A percentile compares a stretch with the other conserved stretches of the same genome.
phyloP scores from a whole-genome alignment of 2,329 filamentous ascomycete species.

The Ceratocystis eucalypticola region DNA sequence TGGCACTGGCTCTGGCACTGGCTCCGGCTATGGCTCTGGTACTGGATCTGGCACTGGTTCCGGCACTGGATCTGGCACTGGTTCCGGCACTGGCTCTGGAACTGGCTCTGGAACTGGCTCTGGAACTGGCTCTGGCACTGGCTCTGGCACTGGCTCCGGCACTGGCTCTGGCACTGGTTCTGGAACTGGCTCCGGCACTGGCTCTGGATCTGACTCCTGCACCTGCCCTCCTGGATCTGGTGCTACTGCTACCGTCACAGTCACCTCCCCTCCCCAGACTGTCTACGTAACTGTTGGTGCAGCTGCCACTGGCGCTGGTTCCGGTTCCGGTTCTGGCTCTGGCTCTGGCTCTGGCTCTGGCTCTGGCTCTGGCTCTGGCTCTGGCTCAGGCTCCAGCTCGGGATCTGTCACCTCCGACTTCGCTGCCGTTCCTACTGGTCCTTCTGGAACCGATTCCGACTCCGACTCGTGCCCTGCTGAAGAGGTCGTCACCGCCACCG shows the following conservation, averaged over 20 bases:
- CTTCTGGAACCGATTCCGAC: conserved; percentile 10
- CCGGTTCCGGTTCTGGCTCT: conserved; percentile 21
- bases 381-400: conserved; percentile 22
- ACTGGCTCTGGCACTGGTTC: no score
- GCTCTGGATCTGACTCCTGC: neutral
- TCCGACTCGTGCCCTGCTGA: conserved; percentile 14
- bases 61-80: neutral
- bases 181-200: no score
- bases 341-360: conserved; percentile 18
- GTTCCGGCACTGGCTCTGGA: neutral
- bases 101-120: conserved; percentile 17
- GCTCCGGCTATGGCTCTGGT: neutral
- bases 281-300: conserved; percentile 23
- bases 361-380: conserved; percentile 24
- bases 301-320: conserved; percentile 16
- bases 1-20: conserved; percentile 25
- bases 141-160: conserved; percentile 23
- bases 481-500: conserved; percentile 17
- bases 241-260: conserved; percentile 16
- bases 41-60: neutral
- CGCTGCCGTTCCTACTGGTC: conserved; percentile 14
- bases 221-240: conserved; percentile 10
- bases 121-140: conserved; percentile 23
- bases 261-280: conserved; percentile 23
- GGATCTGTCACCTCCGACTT: neutral